phyloP scores from a whole-genome alignment of 306 rosid species.

The Astragalus membranaceus region DNA sequence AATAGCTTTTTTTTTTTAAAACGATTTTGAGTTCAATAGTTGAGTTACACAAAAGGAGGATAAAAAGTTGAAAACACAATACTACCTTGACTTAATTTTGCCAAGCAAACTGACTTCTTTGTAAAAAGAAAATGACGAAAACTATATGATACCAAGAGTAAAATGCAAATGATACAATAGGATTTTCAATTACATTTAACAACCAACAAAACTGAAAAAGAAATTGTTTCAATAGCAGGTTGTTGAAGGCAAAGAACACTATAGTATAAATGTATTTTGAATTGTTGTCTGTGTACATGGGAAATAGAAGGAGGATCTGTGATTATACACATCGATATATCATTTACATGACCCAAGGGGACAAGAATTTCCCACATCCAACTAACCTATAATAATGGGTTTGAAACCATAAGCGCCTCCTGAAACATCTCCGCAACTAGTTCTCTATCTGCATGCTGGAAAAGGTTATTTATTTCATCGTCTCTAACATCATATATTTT shows the following conservation, averaged over 20 bases:
- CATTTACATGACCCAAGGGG: slow-evolving; percentile 2
- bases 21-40: too few species aligned
- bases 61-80: too few species aligned
- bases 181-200: too few species aligned
- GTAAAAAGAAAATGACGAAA: too few species aligned
- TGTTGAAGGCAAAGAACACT: not conserved
- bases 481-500: slow-evolving; percentile 70
- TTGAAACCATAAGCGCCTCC: slow-evolving; percentile 64
- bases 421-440: slow-evolving; percentile 82
- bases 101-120: too few species aligned
- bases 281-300: not conserved
- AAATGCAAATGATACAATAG: too few species aligned
- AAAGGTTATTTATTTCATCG: slow-evolving; percentile 48
- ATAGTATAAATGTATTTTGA: not conserved
- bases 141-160: too few species aligned
- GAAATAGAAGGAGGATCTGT: not conserved
- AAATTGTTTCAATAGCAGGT: not conserved
- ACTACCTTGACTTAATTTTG: too few species aligned
- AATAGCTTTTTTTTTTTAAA: too few species aligned
- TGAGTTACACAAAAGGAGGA: too few species aligned
- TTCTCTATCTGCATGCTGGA: slow-evolving; percentile 72
- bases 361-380: not conserved
- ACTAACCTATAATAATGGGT: slow-evolving; percentile 38
- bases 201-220: too few species aligned
- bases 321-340: slow-evolving; percentile 14